Evolutionary conservation across 2,329 filamentous ascomycete species (phyloP).

Genomic region (Zasmidium cellare): DNA sequence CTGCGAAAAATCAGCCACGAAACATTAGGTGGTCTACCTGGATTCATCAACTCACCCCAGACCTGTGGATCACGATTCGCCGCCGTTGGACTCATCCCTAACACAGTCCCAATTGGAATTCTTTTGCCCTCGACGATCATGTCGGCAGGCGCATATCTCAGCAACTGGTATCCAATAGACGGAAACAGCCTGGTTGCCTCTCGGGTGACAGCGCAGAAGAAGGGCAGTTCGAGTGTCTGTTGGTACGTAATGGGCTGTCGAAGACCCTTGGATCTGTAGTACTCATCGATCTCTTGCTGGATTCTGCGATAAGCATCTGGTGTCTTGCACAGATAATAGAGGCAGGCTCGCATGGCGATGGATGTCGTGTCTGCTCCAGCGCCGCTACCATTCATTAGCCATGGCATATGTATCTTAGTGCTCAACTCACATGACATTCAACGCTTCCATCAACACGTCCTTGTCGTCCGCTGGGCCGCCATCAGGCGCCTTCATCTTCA

Average conservation of each 20-base stretch:
- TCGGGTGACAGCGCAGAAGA: conserved; percentile 34
- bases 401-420: too few relatives aligned
- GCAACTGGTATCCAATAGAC: conserved; percentile 23
- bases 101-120: conserved; percentile 2
- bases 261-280: conserved; percentile 24
- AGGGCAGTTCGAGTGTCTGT: conserved; percentile 30
- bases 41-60: conserved; percentile 3
- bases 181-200: conserved; percentile 34
- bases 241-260: conserved; percentile 24
- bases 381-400: conserved; percentile 9
- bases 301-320: conserved; percentile 2
- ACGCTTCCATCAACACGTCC: conserved; percentile 15
- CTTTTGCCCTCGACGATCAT: conserved; percentile 31
- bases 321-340: conserved; percentile 11
- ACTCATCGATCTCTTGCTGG: conserved; percentile 38
- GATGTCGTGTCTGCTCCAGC: conserved; percentile 18
- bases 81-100: conserved; percentile 7
- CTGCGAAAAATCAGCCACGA: background rate
- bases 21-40: background rate
- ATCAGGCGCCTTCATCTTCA: conserved; percentile 8
- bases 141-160: conserved; percentile 37
- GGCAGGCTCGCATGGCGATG: conserved; percentile 8
- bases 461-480: conserved; percentile 5
- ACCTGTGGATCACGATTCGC: conserved; percentile 7
- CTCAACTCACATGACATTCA: conserved; percentile 15